phyloP scores from a whole-genome alignment of 352 stramenopile species.

The Phytophthora hibernalis region DNA sequence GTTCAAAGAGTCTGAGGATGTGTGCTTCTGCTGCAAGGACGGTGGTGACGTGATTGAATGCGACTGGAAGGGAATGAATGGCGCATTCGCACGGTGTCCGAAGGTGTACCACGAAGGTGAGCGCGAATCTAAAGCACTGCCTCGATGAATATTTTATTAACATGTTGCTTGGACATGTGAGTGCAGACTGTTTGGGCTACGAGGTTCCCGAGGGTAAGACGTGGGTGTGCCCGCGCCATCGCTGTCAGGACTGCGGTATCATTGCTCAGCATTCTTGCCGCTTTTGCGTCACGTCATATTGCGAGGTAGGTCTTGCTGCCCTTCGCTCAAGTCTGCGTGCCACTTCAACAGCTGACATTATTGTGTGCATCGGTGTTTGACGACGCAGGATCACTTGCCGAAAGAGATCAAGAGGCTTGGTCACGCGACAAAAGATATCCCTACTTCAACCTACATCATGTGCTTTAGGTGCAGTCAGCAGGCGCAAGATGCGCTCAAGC shows the following conservation, averaged over 20 bases:
- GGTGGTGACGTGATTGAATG: conserved; percentile 83
- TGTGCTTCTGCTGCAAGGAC: conserved; percentile 89
- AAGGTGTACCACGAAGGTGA: conserved; percentile 87
- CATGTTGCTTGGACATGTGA: background rate
- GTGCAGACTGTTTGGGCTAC: conserved; percentile 73
- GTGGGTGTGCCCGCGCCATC: conserved; percentile 77
- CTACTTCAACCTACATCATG: conserved; percentile 62
- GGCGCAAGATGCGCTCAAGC: conserved; percentile 41
- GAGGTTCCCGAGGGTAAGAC: conserved; percentile 58
- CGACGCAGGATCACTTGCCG: conserved; percentile 57
- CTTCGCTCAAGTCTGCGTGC: background rate
- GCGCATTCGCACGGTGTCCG: conserved; percentile 52
- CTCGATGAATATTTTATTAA: conserved; percentile 4
- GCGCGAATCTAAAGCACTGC: background rate
- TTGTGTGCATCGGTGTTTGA: conserved; percentile 10
- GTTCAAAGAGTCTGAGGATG: conserved; percentile 72
- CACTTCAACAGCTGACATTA: background rate
- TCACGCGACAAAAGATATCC: conserved; percentile 57
- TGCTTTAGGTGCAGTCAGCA: conserved; percentile 59
- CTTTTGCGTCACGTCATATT: conserved; percentile 82
- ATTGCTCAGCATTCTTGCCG: conserved; percentile 63
- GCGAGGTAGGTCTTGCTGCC: conserved; percentile 39
- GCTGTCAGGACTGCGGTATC: conserved; percentile 69
- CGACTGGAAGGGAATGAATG: conserved; percentile 65
- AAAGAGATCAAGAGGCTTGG: conserved; percentile 49